Evolutionary conservation across 805 yeast genomes (phyloP).

Genomic region (Saccharomycopsis lassenensis): DNA sequence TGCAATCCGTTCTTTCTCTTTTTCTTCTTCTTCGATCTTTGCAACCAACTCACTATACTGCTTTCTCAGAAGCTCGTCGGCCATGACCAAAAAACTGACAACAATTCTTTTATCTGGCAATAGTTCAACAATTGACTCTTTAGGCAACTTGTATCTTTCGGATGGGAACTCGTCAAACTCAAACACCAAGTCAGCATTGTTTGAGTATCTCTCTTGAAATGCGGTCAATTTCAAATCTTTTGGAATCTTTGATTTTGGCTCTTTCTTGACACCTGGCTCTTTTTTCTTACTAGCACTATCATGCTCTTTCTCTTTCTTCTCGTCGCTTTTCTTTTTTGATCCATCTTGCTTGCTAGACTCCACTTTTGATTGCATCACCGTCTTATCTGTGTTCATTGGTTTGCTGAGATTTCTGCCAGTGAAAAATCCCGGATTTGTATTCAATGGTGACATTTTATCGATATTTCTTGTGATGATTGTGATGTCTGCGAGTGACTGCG

Average conservation of each 20-base stretch:
- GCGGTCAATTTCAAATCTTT: constrained; percentile 57
- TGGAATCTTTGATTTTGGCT: constrained; percentile 17
- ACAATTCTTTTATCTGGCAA: constrained; percentile 26
- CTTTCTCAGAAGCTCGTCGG: constrained; percentile 10
- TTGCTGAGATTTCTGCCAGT: no score
- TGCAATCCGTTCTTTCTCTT: constrained; percentile 19
- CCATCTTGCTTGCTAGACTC: no score
- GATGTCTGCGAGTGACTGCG: no score
- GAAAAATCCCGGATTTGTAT: no score
- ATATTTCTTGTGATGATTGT: no score
- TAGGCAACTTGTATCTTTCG: constrained; percentile 66
- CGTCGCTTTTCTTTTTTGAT: not conserved
- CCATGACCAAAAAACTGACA: constrained; percentile 28
- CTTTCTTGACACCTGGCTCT: constrained; percentile 7
- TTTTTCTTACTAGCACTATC: not conserved
- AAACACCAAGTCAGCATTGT: constrained; percentile 65
- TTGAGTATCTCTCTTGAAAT: constrained; percentile 60
- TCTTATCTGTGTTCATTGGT: no score
- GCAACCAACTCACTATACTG: constrained; percentile 7
- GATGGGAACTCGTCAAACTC: constrained; percentile 77
- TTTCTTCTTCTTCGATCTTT: constrained; percentile 18
- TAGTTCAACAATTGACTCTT: constrained; percentile 63
- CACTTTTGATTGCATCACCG: no score
- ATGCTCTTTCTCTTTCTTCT: not conserved
- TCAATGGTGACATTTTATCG: no score